phyloP scores from a whole-genome alignment of 257 asterid species.

The Solanum neorickii region DNA sequence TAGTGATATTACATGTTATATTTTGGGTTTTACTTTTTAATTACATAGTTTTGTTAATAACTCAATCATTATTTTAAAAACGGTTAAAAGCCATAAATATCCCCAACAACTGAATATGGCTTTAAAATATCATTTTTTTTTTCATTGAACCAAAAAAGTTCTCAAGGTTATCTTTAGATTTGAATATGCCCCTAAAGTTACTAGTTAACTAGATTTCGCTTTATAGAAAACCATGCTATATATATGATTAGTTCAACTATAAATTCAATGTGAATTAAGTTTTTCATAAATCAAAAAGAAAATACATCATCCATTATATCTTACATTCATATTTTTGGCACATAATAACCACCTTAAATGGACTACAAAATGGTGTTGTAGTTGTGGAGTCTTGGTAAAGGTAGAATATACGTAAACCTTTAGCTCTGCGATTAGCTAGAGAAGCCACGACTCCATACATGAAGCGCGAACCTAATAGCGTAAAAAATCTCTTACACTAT shows the following conservation, averaged over 20 bases:
- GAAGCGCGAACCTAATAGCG: background rate
- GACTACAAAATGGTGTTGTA: background rate
- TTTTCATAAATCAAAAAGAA: background rate
- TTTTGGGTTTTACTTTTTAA: background rate
- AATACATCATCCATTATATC: background rate
- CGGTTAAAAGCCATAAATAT: background rate
- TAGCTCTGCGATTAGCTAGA: too few species aligned
- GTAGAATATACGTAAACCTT: background rate
- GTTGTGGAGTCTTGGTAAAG: fast-evolving
- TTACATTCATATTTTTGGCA: background rate
- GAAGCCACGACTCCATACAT: background rate
- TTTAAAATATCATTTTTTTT: background rate
- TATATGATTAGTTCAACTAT: background rate
- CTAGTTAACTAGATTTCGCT: background rate
- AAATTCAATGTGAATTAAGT: background rate
- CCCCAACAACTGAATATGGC: background rate
- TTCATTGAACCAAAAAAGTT: background rate
- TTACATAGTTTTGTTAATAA: too few species aligned
- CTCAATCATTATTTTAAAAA: background rate
- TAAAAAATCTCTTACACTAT: background rate
- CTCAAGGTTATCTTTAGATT: background rate
- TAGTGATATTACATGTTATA: background rate
- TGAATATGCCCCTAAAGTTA: background rate
- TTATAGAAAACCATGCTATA: background rate
- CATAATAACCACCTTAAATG: background rate